Conservation (phyloP, 805 yeast species). For the Saturnispora ahearnii region DNA sequence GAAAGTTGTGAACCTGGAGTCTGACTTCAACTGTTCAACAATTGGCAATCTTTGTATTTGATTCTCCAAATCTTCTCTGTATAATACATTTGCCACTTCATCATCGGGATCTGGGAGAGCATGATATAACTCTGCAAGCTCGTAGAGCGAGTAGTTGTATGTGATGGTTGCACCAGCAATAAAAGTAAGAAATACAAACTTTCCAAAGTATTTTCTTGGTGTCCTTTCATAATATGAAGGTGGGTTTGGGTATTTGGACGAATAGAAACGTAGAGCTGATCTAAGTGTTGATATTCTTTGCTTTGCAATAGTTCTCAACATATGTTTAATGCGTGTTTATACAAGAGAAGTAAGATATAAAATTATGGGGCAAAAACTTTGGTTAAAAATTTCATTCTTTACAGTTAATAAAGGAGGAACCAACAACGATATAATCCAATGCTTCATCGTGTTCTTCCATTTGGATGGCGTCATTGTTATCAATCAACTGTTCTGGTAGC, state of each 20-base stretch:
- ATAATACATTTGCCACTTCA: slow-evolving; percentile 17
- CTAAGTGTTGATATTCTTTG: background rate
- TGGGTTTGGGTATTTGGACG: slow-evolving; percentile 17
- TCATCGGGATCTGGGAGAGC: slow-evolving; percentile 17
- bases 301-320: background rate
- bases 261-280: background rate
- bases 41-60: slow-evolving; percentile 42
- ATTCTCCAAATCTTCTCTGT: slow-evolving; percentile 32
- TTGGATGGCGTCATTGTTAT: slow-evolving; percentile 32
- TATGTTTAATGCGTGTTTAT: background rate
- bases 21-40: slow-evolving; percentile 36
- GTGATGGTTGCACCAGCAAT: slow-evolving; percentile 21
- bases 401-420: slow-evolving; percentile 19
- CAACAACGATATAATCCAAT: slow-evolving; percentile 47
- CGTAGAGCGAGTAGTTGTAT: slow-evolving; percentile 23
- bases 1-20: slow-evolving; percentile 30
- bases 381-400: background rate
- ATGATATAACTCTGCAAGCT: slow-evolving; percentile 17
- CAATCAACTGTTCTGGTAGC: slow-evolving; percentile 51
- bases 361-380: background rate
- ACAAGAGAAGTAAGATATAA: background rate
- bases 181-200: slow-evolving; percentile 13
- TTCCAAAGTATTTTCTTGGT: slow-evolving; percentile 9
- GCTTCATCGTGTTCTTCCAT: slow-evolving; percentile 54
- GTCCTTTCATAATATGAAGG: slow-evolving; percentile 12